Evolutionary conservation across 2,329 filamentous ascomycete genomes (phyloP), one percentile per base, ranked within the genome.

Genomic region (Ascosphaera apis): DNA sequence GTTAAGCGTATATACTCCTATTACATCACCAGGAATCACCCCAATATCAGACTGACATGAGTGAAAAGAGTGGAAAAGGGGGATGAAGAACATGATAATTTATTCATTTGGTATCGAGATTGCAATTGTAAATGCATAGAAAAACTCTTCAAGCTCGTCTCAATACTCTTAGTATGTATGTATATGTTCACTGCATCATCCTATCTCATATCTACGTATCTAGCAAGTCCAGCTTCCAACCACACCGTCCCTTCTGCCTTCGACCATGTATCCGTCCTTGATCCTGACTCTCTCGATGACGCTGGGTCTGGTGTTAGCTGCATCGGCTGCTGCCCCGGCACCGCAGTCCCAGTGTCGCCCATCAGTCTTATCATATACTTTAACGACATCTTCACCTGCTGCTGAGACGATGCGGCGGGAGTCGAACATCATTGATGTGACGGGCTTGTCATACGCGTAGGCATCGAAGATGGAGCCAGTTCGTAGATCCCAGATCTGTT

Each of bases 371-470:
- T 98, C 88, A 59, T 95, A 98, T 40, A 98, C 78, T 60, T 98
- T 98, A 46, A 88, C 84, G 16, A 95, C 82, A 48, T 83, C 75
- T 55, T 95, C 88, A 31, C 84, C 80, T 0, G 83, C 83, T 2
- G 88, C 86, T 36, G 78, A 72, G 23, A 88, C 83, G 45, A 98
- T 98, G 35, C 84, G 72, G 36, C 84, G 74, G 11, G 71, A 61
- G 55, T 98, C 88, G 53, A 98, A 98, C 76, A 91, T 91, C 83
- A 95, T 92, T 62, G 76, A 81, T 21, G 83, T 91, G 39, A 98
- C 70, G 0, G 84, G 73, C 48, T 80, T 67, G 50, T 95, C 84
- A 57, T 95, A 98, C 15, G 86, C 88, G 54, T 84, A 98, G 13
- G 86, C 88, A 53, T 98, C 88, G 53, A 78, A 78, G 46, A 98